Base-by-base conservation (phyloP, 805 yeast species). In the Metschnikowia proteae region DNA sequence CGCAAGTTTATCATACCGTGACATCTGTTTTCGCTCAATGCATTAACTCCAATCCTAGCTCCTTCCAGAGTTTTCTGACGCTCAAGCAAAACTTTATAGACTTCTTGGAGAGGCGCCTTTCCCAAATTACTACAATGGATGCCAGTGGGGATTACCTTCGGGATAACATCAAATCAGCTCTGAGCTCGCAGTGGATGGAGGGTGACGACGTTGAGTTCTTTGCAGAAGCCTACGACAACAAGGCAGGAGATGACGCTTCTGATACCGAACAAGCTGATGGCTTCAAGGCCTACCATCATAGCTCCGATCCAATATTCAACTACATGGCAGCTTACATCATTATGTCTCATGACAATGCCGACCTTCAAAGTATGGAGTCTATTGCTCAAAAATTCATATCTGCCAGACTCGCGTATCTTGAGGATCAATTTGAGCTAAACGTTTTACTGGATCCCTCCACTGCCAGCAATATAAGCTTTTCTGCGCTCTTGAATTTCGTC, bases 1-100 rank as follows among this genome's bases (percentile, higher is more conserved):
- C 75, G 17, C 68, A 69, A 43, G 56, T 71, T 22, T 70, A 60
- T 53, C 64, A 63, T 47, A 62, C 71, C 1, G 57, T 71, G 4
- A 66, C 65, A 11, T 33, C 43, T 1, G 49, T 53, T 5, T 69
- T 68, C 47, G 43, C 32, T 6, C 59, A 59, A n/a, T 43, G 55
- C 0, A 52, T 65, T 25, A 29, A 46, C 6, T 23, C 47, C 1
- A 55, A 56, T 27, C 41, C 49, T 3, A 51, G 51, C 31, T 47
- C 60, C 11, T 44, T 47, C 23, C 28, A 38, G 7, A 56, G 54
- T 32, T 63, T 65, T 40, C 4, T 13, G 4, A 40, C 32, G 4
- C 59, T 68, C 51, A 70, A 62, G 48, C 31, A 26, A 5, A 59
- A 59, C 8, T 69, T 68, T 46, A 46, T 52, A 11, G 10, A 34